Conservation (phyloP, 768 basidiomycete genomes). For the Naematelia aurantialba region DNA sequence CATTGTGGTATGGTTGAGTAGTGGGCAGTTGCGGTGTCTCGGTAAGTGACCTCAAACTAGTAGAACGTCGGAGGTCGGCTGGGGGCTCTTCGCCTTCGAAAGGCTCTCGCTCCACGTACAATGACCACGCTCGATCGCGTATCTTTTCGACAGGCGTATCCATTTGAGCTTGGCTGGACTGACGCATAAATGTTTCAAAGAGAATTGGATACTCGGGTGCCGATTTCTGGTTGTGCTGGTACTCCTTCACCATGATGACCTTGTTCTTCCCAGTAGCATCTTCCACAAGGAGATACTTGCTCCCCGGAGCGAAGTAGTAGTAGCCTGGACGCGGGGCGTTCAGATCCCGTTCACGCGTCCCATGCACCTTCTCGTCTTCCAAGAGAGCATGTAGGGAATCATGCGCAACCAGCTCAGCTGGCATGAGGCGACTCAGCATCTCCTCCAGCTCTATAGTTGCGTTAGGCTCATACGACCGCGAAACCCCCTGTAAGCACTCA, state of each 20-base stretch:
- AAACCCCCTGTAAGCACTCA: slow-evolving; percentile 23
- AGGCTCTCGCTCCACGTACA: slow-evolving; percentile 38
- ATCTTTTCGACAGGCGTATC: slow-evolving; percentile 28
- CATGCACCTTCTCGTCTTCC: slow-evolving; percentile 77
- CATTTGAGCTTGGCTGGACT: slow-evolving; percentile 5
- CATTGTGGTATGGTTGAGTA: slow-evolving; percentile 56
- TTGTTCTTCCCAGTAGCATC: slow-evolving; percentile 78
- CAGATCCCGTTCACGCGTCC: slow-evolving; percentile 87
- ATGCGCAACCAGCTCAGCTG: slow-evolving; percentile 28
- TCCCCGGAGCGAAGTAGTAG: slow-evolving; percentile 73
- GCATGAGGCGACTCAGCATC: slow-evolving; percentile 37
- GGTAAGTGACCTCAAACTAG: slow-evolving; percentile 44
- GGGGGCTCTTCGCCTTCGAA: slow-evolving; percentile 36
- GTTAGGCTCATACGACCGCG: background rate
- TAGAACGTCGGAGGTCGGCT: slow-evolving; percentile 41
- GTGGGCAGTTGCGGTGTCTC: slow-evolving; percentile 30
- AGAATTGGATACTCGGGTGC: slow-evolving; percentile 62
- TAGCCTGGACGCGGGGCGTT: slow-evolving; percentile 81
- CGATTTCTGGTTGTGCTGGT: slow-evolving; percentile 46
- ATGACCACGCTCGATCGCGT: slow-evolving; percentile 40
- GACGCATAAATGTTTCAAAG: slow-evolving; percentile 27
- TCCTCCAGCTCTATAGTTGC: slow-evolving; percentile 50
- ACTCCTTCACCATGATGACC: slow-evolving; percentile 80
- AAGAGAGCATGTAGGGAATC: slow-evolving; percentile 53
- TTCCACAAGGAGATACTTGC: slow-evolving; percentile 83